phyloP scores from a whole-genome alignment of 73 alveolate species.

The Blepharisma japonicum region DNA sequence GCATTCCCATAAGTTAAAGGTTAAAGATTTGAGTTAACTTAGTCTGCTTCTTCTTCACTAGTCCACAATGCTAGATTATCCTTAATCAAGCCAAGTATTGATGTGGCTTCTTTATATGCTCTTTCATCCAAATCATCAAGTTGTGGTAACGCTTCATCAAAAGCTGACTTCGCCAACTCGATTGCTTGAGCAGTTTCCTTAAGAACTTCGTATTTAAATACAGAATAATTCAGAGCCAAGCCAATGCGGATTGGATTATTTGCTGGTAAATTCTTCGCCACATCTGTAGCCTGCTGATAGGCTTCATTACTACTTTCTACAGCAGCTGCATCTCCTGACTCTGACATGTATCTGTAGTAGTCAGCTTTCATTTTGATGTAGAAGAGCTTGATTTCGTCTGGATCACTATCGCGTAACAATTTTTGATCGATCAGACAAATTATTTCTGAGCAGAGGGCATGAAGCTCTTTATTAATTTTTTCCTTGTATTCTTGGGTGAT shows the following conservation, averaged over 20 bases:
- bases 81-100: slow-evolving; percentile 60
- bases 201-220: slow-evolving; percentile 64
- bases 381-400: slow-evolving; percentile 68
- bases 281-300: slow-evolving; percentile 58
- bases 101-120: slow-evolving; percentile 54
- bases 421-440: slow-evolving; percentile 51
- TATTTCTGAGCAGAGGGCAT: slow-evolving; percentile 57
- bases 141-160: slow-evolving; percentile 49
- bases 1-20: no score
- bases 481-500: slow-evolving; percentile 50
- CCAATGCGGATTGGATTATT: slow-evolving; percentile 67
- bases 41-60: no score
- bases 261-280: slow-evolving; percentile 56
- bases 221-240: slow-evolving; percentile 70
- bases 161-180: slow-evolving; percentile 62
- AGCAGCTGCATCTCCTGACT: slow-evolving; percentile 60
- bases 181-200: slow-evolving; percentile 64
- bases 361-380: slow-evolving; percentile 79
- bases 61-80: slow-evolving; percentile 26
- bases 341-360: slow-evolving; percentile 76
- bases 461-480: slow-evolving; percentile 61
- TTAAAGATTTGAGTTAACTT: no score
- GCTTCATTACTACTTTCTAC: slow-evolving; percentile 59
- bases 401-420: slow-evolving; percentile 46
- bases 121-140: slow-evolving; percentile 67